phyloP scores from a whole-genome alignment of 768 basidiomycete species.

The Asterophora parasitica region DNA sequence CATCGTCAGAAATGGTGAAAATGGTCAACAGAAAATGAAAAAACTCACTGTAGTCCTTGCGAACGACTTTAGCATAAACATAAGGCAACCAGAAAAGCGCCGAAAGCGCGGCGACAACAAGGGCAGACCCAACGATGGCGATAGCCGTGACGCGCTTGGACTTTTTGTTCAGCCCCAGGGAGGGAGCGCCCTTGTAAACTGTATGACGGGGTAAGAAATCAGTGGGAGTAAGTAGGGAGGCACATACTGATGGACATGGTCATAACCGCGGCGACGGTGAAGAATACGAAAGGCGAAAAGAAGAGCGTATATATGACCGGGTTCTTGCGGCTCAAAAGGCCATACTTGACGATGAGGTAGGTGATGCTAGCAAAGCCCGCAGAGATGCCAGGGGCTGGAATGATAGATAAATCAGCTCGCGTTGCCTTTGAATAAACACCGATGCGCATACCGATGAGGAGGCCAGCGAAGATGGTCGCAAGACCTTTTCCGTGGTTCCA shows the following conservation, averaged over 20 bases:
- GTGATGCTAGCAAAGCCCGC: slow-evolving; percentile 19
- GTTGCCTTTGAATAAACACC: neutral
- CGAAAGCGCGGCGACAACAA: slow-evolving; percentile 20
- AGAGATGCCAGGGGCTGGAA: slow-evolving; percentile 16
- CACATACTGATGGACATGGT: slow-evolving; percentile 23
- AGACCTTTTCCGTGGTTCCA: slow-evolving; percentile 25
- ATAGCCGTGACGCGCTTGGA: slow-evolving; percentile 13
- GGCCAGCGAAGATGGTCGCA: slow-evolving; percentile 23
- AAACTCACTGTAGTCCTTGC: slow-evolving; percentile 24
- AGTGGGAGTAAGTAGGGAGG: too few species aligned
- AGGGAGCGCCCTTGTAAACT: slow-evolving; percentile 24
- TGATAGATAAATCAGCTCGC: neutral
- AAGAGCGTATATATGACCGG: slow-evolving; percentile 19
- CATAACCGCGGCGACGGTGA: slow-evolving; percentile 21
- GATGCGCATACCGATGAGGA: slow-evolving; percentile 17
- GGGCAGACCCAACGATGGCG: slow-evolving; percentile 19
- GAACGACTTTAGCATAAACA: slow-evolving; percentile 22
- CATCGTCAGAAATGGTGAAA: neutral
- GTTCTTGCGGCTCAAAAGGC: slow-evolving; percentile 20
- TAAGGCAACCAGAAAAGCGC: slow-evolving; percentile 25
- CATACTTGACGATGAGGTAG: slow-evolving; percentile 22
- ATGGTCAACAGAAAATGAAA: neutral
- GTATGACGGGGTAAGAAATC: neutral
- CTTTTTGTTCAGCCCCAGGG: slow-evolving; percentile 18
- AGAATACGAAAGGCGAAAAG: slow-evolving; percentile 24